Percentiles rank a stretch among this genome's conserved stretches.
These are phyloP conservation scores for Suillus plorans DNA, from an alignment of 768 basidiomycete species.

Conservation along the genomic window DNA sequence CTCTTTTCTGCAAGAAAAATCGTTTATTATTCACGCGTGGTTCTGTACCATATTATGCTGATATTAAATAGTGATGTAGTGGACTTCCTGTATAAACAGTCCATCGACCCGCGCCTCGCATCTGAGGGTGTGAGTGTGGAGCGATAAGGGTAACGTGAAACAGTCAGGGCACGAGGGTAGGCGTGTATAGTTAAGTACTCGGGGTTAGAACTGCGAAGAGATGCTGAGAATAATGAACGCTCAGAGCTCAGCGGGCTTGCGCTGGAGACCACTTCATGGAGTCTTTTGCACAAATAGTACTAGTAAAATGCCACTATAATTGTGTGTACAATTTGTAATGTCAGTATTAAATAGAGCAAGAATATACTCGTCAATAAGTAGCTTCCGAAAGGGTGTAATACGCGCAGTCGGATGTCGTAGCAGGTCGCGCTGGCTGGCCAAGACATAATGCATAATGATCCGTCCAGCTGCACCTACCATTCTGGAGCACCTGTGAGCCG, in stretches of 20 bases:
- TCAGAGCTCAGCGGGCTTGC: not conserved
- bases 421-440: not conserved
- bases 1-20: not conserved
- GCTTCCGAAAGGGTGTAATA: not conserved
- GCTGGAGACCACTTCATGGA: not conserved
- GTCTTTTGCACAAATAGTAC: not conserved
- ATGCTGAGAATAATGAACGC: not conserved
- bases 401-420: no score
- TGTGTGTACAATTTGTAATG: not conserved
- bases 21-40: not conserved
- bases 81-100: not conserved
- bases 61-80: not conserved
- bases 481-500: conserved; percentile 77
- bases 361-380: not conserved
- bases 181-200: not conserved
- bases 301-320: not conserved
- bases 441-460: conserved; percentile 37
- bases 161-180: not conserved
- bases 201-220: not conserved
- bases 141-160: not conserved
- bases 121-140: not conserved
- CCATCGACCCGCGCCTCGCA: not conserved
- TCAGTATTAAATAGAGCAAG: not conserved
- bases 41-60: not conserved
- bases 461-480: conserved; percentile 78